These are phyloP conservation scores for Cladosporium sphaerospermum DNA, from an alignment of 2,329 filamentous ascomycete species.

Conservation along the genomic window DNA sequence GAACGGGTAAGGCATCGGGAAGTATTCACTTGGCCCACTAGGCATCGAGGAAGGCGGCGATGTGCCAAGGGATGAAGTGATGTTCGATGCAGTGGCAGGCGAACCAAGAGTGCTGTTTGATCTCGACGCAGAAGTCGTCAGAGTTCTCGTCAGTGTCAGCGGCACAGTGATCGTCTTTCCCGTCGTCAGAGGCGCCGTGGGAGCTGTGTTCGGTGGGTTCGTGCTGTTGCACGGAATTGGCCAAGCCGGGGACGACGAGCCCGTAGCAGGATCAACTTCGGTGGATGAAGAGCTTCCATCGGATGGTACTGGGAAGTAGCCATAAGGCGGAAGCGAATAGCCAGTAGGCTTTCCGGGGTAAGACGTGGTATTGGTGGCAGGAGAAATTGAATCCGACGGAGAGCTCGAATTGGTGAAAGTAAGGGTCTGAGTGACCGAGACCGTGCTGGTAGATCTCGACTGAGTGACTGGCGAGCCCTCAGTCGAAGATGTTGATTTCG, in stretches of 20 bases:
- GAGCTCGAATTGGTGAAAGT: constrained; percentile 2
- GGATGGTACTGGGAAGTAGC: constrained; percentile 3
- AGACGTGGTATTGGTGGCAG: constrained; percentile 3
- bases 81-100: not conserved
- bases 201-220: not conserved
- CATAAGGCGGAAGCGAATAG: not conserved
- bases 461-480: constrained; percentile 11
- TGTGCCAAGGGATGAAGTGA: not conserved
- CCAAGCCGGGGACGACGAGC: constrained; percentile 1
- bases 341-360: not conserved
- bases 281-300: not conserved
- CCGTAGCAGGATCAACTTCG: not conserved
- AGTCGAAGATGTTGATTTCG: constrained; percentile 9
- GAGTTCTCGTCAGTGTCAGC: constrained; percentile 1
- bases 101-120: not conserved
- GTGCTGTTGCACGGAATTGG: constrained; percentile 7
- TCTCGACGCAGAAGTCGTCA: not conserved
- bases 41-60: not conserved
- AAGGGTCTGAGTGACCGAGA: constrained; percentile 6
- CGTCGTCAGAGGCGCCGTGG: not conserved
- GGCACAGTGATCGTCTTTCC: constrained; percentile 4
- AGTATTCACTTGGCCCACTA: constrained; percentile 2
- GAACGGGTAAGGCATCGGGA: not conserved
- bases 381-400: not conserved
- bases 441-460: constrained; percentile 3